A percentile compares a stretch with the other conserved stretches of the same genome.
phyloP scores from a whole-genome alignment of 352 stramenopile species.

The Pythium apleroticum region DNA sequence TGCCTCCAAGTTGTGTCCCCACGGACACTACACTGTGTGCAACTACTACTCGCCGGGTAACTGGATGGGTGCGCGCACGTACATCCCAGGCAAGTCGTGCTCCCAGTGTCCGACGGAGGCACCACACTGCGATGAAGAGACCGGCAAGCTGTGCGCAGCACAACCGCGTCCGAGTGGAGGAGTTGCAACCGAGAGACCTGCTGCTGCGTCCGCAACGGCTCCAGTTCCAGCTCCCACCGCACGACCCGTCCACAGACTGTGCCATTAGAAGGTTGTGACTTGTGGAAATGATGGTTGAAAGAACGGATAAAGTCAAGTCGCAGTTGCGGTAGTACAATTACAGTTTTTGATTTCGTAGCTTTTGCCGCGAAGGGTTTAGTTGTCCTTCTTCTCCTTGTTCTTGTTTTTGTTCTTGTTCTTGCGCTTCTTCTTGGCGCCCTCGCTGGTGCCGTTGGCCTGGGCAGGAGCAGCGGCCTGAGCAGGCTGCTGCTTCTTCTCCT shows the following conservation, averaged over 20 bases:
- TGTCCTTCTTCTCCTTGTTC: constrained; percentile 64
- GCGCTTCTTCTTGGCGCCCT: constrained; percentile 56
- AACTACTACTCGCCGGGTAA: constrained; percentile 41
- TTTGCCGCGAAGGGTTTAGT: constrained; percentile 9
- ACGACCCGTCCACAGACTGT: neutral
- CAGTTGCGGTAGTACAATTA: constrained; percentile 23
- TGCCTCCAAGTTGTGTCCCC: constrained; percentile 33
- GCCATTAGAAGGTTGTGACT: neutral
- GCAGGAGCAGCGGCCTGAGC: constrained; percentile 15
- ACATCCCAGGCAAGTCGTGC: constrained; percentile 33
- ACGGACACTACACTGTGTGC: constrained; percentile 35
- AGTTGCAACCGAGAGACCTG: too few species aligned
- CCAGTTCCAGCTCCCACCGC: neutral
- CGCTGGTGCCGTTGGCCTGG: constrained; percentile 17
- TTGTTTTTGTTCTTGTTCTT: constrained; percentile 49
- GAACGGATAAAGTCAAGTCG: neutral
- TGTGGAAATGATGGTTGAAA: too few species aligned
- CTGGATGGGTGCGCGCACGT: constrained; percentile 31
- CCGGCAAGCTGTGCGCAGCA: neutral
- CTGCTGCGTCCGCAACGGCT: too few species aligned
- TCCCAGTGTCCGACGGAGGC: constrained; percentile 34
- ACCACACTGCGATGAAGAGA: constrained; percentile 25
- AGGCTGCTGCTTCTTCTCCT: constrained; percentile 33
- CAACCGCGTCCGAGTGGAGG: too few species aligned
- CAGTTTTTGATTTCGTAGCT: constrained; percentile 10